Conservation (phyloP, 1,139 yeast species). For the Geotrichum aggregatum region DNA sequence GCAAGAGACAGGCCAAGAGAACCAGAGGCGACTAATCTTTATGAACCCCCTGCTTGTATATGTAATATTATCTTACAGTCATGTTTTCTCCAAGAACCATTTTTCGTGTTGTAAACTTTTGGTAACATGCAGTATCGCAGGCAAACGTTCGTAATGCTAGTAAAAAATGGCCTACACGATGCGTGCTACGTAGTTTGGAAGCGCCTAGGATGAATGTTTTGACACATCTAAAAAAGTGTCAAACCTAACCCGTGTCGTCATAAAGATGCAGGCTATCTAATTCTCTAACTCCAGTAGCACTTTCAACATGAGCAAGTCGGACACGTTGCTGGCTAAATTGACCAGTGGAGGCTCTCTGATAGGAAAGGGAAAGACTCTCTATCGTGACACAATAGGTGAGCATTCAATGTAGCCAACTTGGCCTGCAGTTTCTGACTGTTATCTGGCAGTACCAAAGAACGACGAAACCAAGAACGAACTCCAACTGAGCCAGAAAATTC, state of each 20-base stretch:
- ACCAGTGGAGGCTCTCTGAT: conserved; percentile 8
- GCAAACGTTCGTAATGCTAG: no score
- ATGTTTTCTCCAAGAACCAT: neutral
- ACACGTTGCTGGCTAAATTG: conserved; percentile 21
- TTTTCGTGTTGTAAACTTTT: neutral
- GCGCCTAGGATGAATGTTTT: no score
- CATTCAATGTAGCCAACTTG: neutral
- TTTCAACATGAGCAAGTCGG: conserved; percentile 14
- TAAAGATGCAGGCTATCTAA: no score
- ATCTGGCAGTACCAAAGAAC: conserved; percentile 14
- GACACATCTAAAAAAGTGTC: no score
- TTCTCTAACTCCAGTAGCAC: neutral
- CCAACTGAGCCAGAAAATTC: conserved; percentile 47
- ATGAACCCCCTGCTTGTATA: conserved; percentile 5
- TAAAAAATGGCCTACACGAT: neutral
- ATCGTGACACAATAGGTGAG: conserved; percentile 13
- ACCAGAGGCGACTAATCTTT: conserved; percentile 23
- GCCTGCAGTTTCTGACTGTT: neutral
- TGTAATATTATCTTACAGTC: conserved; percentile 7
- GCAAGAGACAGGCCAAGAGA: conserved; percentile 83
- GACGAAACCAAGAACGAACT: conserved; percentile 41
- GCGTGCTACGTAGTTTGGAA: no score
- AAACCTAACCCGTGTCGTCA: neutral
- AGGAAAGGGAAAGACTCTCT: conserved; percentile 7
- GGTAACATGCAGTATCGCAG: no score